These are phyloP conservation scores for Acrasis kona DNA, from an alignment of 78 protist genomes.

Conservation along the genomic window DNA sequence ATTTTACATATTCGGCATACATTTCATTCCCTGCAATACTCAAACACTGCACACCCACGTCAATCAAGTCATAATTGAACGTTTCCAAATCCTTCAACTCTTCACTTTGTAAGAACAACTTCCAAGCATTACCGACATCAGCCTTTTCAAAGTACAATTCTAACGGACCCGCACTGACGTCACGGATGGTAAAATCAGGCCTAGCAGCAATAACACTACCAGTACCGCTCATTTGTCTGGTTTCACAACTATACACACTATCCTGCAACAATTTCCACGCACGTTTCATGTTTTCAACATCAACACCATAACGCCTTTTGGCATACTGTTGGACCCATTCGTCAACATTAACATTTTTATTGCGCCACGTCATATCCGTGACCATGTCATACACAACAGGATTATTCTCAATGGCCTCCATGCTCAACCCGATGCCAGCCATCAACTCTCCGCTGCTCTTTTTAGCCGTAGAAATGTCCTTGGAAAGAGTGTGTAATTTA, in stretches of 20 bases:
- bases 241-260: neutral
- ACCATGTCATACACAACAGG: constrained; percentile 44
- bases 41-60: constrained; percentile 19
- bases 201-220: too few relatives aligned
- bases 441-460: constrained; percentile 3
- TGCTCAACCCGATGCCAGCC: constrained; percentile 61
- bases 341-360: neutral
- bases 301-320: constrained; percentile 37
- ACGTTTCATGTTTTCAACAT: neutral
- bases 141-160: too few relatives aligned
- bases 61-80: constrained; percentile 21
- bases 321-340: constrained; percentile 40
- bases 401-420: constrained; percentile 67
- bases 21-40: neutral
- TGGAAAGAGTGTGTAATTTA: constrained; percentile 24
- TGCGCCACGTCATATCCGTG: constrained; percentile 56
- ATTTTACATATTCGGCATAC: neutral
- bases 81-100: neutral
- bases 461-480: too few relatives aligned
- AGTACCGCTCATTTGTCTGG: too few relatives aligned
- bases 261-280: neutral
- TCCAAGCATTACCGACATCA: too few relatives aligned
- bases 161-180: too few relatives aligned
- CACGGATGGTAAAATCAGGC: too few relatives aligned
- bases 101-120: too few relatives aligned